These are phyloP conservation scores for Pseudonitzschia delicatissima DNA, from an alignment of 108 stramenopile genomes.

Conservation along the genomic window DNA sequence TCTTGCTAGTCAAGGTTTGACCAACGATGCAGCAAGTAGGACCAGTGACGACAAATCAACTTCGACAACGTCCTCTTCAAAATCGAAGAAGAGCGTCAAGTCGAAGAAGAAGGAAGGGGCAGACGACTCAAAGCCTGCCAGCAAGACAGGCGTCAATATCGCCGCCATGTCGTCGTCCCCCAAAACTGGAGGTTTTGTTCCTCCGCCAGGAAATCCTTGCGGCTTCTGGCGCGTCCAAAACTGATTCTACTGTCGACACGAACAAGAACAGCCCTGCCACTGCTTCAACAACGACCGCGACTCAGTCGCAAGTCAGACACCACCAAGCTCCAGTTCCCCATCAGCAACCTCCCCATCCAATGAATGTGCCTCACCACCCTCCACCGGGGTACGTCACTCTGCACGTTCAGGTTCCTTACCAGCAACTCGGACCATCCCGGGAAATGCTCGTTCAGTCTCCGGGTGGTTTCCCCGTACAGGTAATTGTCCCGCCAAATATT, in stretches of 20 bases:
- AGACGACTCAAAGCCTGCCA: neutral
- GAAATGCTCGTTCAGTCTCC: conserved; percentile 57
- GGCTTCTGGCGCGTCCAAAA: neutral
- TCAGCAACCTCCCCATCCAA: conserved; percentile 17
- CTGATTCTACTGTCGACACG: neutral
- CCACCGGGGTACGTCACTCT: conserved; percentile 42
- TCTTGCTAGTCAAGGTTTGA: too few species aligned
- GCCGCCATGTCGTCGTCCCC: conserved; percentile 21
- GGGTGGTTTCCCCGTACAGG: conserved; percentile 43
- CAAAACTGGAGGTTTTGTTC: neutral
- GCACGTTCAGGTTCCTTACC: conserved; percentile 62
- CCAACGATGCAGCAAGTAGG: neutral
- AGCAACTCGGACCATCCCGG: conserved; percentile 43
- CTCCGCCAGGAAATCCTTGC: conserved; percentile 1
- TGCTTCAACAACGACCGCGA: neutral
- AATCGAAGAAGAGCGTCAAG: neutral
- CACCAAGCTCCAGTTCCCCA: conserved; percentile 11
- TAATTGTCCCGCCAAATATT: conserved; percentile 58
- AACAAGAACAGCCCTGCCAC: conserved; percentile 2
- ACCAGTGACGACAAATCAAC: neutral
- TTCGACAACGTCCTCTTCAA: neutral
- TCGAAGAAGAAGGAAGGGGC: neutral
- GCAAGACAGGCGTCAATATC: conserved; percentile 42
- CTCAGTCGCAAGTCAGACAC: too few species aligned
- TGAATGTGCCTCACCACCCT: conserved; percentile 11